Conservation (phyloP, 2,329 filamentous ascomycete genomes). For the Elsinoe fawcettii region DNA sequence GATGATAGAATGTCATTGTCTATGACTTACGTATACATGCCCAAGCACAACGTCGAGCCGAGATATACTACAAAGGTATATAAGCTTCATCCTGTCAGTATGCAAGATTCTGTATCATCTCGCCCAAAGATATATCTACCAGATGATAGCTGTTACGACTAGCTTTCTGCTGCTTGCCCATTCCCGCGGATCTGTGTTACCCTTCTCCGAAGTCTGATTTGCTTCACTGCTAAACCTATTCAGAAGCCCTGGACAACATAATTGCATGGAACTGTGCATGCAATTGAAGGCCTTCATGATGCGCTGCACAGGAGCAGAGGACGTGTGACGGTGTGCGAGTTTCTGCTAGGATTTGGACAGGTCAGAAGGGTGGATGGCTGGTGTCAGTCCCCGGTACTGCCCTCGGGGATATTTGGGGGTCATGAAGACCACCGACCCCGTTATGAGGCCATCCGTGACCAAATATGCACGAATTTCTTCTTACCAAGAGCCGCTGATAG, state of each 20-base stretch:
- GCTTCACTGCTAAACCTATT: too few relatives aligned
- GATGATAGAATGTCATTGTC: too few relatives aligned
- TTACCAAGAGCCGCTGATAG: background rate
- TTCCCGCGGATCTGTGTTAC: background rate
- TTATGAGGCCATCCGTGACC: background rate
- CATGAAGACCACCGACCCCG: background rate
- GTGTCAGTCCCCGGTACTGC: too few relatives aligned
- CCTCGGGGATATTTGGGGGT: too few relatives aligned
- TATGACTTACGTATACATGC: constrained; percentile 6
- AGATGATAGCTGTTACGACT: background rate
- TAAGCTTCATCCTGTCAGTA: background rate
- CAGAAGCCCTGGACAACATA: background rate
- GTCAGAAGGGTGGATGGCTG: too few relatives aligned
- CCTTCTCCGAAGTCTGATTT: too few relatives aligned
- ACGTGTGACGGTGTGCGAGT: too few relatives aligned
- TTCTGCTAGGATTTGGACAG: too few relatives aligned
- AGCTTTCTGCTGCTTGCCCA: background rate
- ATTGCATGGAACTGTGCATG: too few relatives aligned
- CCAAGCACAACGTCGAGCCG: constrained; percentile 3
- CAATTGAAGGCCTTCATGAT: background rate
- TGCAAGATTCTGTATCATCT: background rate
- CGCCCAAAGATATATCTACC: too few relatives aligned
- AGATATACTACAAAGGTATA: constrained; percentile 14
- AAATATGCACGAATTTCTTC: background rate
- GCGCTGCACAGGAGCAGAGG: too few relatives aligned